Evolutionary conservation across 768 basidiomycete genomes (phyloP).

Genomic region (Suillus clintonianus): DNA sequence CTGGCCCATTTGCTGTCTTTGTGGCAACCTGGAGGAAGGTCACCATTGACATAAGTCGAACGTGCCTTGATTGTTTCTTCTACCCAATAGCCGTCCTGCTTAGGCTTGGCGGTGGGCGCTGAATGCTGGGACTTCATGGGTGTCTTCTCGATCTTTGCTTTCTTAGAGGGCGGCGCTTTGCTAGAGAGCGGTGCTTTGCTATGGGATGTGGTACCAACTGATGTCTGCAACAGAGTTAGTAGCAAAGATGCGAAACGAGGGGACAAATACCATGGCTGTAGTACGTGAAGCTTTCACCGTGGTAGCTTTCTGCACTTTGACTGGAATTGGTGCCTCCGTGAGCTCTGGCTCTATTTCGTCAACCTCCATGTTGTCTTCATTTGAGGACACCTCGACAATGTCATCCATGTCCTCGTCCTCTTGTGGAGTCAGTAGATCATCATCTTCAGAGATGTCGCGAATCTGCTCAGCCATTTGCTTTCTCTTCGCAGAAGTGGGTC

Average conservation of each 20-base stretch:
- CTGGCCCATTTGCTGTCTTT: slow-evolving; percentile 2
- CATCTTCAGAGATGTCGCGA: not conserved
- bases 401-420: not conserved
- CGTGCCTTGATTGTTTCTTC: not conserved
- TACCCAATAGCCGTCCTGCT: not conserved
- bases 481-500: not conserved
- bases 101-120: no score
- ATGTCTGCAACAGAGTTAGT: not conserved
- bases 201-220: not conserved
- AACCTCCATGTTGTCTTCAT: not conserved
- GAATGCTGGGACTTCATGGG: no score
- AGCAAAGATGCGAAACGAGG: no score
- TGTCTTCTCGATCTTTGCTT: no score
- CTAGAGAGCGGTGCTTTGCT: no score
- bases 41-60: not conserved
- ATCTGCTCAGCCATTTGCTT: not conserved
- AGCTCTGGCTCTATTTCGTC: not conserved
- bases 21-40: not conserved
- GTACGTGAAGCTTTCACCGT: not conserved
- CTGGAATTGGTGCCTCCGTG: not conserved
- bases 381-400: not conserved
- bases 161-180: not conserved
- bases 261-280: not conserved
- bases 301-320: not conserved
- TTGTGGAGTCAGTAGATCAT: not conserved